Evolutionary conservation across 23 red algal genomes (phyloP).

Genomic region (Chondrus crispus): DNA sequence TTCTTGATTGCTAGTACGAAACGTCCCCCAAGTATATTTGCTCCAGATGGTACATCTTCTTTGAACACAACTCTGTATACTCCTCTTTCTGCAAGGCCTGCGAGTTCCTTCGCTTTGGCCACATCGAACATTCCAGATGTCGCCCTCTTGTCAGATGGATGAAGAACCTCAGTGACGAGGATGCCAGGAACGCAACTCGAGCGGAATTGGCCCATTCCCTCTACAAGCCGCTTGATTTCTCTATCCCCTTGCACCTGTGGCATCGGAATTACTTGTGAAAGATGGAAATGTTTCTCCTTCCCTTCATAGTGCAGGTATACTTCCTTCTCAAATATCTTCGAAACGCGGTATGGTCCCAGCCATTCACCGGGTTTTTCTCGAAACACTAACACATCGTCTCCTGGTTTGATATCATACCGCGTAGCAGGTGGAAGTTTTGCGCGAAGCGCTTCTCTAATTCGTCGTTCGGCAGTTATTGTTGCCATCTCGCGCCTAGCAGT

Average conservation of each 20-base stretch:
- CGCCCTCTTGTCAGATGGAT: background rate
- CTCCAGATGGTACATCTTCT: background rate
- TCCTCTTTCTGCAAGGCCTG: background rate
- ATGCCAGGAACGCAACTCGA: background rate
- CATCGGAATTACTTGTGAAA: background rate
- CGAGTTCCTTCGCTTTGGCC: background rate
- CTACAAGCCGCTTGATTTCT: background rate
- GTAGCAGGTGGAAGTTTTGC: background rate
- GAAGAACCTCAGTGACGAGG: background rate
- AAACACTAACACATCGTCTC: background rate
- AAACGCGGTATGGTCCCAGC: background rate
- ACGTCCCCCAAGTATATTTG: background rate
- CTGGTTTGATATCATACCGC: background rate
- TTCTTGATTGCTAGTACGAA: constrained; percentile 21
- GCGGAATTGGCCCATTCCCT: background rate
- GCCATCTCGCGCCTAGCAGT: background rate
- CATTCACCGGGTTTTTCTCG: background rate
- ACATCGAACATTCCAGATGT: background rate
- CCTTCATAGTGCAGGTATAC: background rate
- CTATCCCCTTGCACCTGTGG: background rate
- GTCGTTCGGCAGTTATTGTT: background rate
- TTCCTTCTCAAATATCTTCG: background rate
- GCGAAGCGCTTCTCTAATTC: background rate
- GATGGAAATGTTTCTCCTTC: background rate
- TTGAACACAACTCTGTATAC: background rate